Evolutionary conservation across 768 basidiomycete species (phyloP), one percentile per base, ranked within the genome.

Genomic region (Rhodotorula sphaerocarpa): DNA sequence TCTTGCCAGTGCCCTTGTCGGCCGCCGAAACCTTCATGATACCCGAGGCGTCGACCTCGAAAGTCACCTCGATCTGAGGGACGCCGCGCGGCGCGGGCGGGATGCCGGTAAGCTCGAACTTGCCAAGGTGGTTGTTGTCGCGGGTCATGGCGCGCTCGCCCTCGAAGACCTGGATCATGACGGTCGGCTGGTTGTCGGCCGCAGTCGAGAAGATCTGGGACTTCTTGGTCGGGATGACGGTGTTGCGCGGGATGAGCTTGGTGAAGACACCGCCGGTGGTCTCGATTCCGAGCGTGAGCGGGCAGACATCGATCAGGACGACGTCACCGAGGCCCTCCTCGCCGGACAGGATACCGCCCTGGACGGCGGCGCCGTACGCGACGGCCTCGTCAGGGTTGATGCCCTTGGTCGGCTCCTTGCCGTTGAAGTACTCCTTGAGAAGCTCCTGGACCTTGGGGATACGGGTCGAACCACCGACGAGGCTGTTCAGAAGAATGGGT

Each of bases 371-470:
- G 82, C 93, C 93, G 73, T 95, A 96, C 50, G 93, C 91, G 70
- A 99, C 93, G 66, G 93, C 93, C 80, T 99, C 93, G 76, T 99
- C 93, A 56, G 92, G 91, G 82, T 99, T 96, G 80, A 96, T 99
- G 70, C 88, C 87, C 82, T 90, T 92, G 66, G 92, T 92, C 56
- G 91, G 91, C 76, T 96, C 93, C 80, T 88, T 95, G 75, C 90
- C 87, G 70, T 83, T 85, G 77, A 97, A 99, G 82, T 83, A 96
- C 76, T 97, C 92, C 78, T 90, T 91, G 75, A 99, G 84, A 75
- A 97, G 88, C 73, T 95, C 89, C 74, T 96, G 92, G 69, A 99
- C 90, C 81, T 95, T 95, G 77, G 93, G 93, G 73, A 99, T 99
- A 85, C 93, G 92, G 71, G 93, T 99, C 33, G 93, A 97, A 77